Evolutionary conservation across 257 asterid species (phyloP).

Genomic region (Nicotiana noctiflora): DNA sequence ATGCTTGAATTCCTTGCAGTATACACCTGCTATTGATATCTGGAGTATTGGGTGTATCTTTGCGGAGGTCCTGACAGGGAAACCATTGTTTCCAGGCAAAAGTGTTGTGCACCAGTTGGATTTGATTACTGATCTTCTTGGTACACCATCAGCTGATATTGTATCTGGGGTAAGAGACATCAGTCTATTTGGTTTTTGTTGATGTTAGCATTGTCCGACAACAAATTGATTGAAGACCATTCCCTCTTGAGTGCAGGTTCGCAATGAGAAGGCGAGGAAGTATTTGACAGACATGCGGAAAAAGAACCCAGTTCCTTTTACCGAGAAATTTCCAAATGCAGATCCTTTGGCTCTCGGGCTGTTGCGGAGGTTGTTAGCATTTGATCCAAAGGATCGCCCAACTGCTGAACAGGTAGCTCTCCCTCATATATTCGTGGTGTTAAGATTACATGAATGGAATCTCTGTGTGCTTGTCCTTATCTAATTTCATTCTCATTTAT

Average conservation of each 20-base stretch:
- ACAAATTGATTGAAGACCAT: not conserved
- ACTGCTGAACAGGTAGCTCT: conserved; percentile 74
- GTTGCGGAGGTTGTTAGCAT: conserved; percentile 68
- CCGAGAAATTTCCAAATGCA: conserved; percentile 56
- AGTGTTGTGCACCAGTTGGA: conserved; percentile 92
- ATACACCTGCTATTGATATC: conserved; percentile 86
- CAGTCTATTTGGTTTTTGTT: not conserved
- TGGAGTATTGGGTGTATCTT: conserved; percentile 93
- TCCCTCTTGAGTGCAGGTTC: conserved; percentile 50
- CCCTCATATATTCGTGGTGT: not conserved
- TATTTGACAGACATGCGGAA: conserved; percentile 70
- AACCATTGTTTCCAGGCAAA: conserved; percentile 89
- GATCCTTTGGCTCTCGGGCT: conserved; percentile 72
- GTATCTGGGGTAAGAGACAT: conserved; percentile 55
- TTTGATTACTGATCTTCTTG: conserved; percentile 81
- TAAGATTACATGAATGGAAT: not conserved
- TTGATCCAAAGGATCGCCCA: conserved; percentile 93
- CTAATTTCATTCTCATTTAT: not conserved
- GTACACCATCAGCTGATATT: conserved; percentile 76
- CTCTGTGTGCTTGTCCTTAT: not conserved
- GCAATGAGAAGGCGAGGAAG: conserved; percentile 88
- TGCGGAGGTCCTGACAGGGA: conserved; percentile 77
- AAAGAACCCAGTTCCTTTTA: conserved; percentile 52
- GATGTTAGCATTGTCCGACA: not conserved
- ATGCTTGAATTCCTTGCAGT: conserved; percentile 44